Evolutionary conservation across 805 yeast genomes (phyloP).

Genomic region (Kregervanrija pseudodelftensis): DNA sequence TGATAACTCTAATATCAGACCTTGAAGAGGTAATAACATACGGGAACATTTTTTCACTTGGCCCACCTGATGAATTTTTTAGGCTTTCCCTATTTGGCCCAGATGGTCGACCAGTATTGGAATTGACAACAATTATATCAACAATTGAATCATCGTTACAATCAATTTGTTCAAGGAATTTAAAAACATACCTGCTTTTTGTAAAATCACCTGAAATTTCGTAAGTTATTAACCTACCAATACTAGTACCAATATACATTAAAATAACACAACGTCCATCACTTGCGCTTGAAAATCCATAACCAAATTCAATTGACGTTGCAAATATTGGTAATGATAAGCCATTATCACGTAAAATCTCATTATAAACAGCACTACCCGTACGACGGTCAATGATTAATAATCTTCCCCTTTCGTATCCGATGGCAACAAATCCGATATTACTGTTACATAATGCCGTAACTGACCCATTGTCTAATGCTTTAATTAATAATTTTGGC

Average conservation of each 20-base stretch:
- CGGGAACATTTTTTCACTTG: slow-evolving; percentile 45
- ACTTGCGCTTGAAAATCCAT: slow-evolving; percentile 39
- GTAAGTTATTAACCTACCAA: slow-evolving; percentile 62
- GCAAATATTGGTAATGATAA: slow-evolving; percentile 28
- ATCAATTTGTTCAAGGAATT: slow-evolving; percentile 39
- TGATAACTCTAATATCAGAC: slow-evolving; percentile 55
- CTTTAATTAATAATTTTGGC: slow-evolving; percentile 44
- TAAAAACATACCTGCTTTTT: slow-evolving; percentile 55
- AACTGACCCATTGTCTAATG: slow-evolving; percentile 37
- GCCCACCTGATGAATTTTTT: slow-evolving; percentile 29
- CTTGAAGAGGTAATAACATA: slow-evolving; percentile 47
- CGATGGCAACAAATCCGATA: slow-evolving; percentile 79
- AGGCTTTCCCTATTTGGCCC: slow-evolving; percentile 56
- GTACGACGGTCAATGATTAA: slow-evolving; percentile 74
- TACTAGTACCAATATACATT: slow-evolving; percentile 67
- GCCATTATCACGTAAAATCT: slow-evolving; percentile 23
- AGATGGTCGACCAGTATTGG: slow-evolving; percentile 55
- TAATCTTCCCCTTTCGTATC: slow-evolving; percentile 68
- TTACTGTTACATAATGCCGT: slow-evolving; percentile 61
- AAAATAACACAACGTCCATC: slow-evolving; percentile 50
- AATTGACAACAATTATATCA: slow-evolving; percentile 50
- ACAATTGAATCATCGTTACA: slow-evolving; percentile 47
- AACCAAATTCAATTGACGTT: slow-evolving; percentile 66
- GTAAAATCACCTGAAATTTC: slow-evolving; percentile 51
- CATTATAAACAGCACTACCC: slow-evolving; percentile 42